Percentiles rank a stretch among this genome's conserved stretches.
phyloP scores from a whole-genome alignment of 2,329 filamentous ascomycete genomes.

The Trichoderma hamatum region DNA sequence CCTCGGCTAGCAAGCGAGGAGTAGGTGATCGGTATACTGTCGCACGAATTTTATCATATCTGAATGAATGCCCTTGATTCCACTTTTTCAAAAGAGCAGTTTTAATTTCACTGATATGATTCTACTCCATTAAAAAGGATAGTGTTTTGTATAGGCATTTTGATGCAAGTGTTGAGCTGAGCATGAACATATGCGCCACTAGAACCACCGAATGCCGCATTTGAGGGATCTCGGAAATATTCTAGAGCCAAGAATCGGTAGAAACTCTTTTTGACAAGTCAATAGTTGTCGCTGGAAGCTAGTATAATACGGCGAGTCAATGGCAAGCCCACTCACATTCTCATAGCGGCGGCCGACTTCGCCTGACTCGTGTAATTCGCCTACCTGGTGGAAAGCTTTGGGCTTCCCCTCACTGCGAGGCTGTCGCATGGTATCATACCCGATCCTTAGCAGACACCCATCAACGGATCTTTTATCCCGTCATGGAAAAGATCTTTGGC shows the following conservation, averaged over 20 bases:
- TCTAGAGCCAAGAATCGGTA: background rate
- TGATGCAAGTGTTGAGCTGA: background rate
- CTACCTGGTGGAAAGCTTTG: background rate
- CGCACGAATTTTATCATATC: background rate
- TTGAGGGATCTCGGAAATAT: background rate
- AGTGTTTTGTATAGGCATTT: background rate
- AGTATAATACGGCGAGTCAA: background rate
- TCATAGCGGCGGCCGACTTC: background rate
- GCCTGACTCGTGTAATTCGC: conserved; percentile 15
- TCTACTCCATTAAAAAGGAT: background rate
- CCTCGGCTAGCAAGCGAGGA: background rate
- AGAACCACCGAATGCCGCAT: background rate
- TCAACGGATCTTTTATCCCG: background rate
- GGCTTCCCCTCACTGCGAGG: background rate
- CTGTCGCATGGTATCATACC: background rate
- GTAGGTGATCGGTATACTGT: background rate
- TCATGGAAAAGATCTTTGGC: background rate
- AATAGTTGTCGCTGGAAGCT: background rate
- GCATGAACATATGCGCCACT: background rate
- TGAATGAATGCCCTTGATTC: background rate
- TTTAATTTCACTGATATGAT: background rate
- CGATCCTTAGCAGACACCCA: background rate
- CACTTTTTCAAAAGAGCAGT: background rate
- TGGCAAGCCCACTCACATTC: background rate
- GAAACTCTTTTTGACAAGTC: background rate